These are phyloP conservation scores for Naumovozyma dairenensis DNA, from an alignment of 805 yeast genomes.

Conservation along the genomic window DNA sequence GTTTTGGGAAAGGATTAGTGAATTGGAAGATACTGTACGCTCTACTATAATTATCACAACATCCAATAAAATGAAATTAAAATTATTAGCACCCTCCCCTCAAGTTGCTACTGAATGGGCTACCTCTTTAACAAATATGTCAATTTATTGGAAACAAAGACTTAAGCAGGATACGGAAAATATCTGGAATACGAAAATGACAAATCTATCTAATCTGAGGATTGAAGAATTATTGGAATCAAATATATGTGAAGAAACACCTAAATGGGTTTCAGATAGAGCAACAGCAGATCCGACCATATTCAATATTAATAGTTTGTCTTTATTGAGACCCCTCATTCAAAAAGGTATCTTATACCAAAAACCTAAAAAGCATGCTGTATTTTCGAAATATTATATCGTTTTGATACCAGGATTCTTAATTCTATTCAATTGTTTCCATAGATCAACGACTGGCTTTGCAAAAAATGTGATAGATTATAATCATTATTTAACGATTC, in stretches of 20 bases:
- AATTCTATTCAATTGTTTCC: slow-evolving; percentile 43
- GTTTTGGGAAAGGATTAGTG: slow-evolving; percentile 8
- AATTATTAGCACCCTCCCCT: slow-evolving; percentile 47
- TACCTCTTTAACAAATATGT: slow-evolving; percentile 34
- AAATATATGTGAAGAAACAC: slow-evolving; percentile 34
- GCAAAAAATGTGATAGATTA: slow-evolving; percentile 41
- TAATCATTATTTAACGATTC: slow-evolving; percentile 46
- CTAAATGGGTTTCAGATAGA: slow-evolving; percentile 46
- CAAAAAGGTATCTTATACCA: slow-evolving; percentile 59
- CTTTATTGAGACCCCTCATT: slow-evolving; percentile 51
- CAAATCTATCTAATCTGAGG: slow-evolving; percentile 39
- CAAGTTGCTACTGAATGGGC: slow-evolving; percentile 58
- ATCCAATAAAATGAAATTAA: slow-evolving; percentile 36
- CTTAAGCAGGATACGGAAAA: slow-evolving; percentile 33
- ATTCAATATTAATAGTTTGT: slow-evolving; percentile 46
- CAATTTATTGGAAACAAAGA: slow-evolving; percentile 51
- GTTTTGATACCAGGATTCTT: slow-evolving; percentile 64
- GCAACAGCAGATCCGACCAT: slow-evolving; percentile 44
- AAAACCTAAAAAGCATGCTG: slow-evolving; percentile 59
- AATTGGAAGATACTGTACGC: not conserved
- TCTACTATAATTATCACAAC: slow-evolving; percentile 39
- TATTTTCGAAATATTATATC: slow-evolving; percentile 52
- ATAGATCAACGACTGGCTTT: slow-evolving; percentile 38
- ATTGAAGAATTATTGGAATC: slow-evolving; percentile 52
- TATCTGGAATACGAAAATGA: slow-evolving; percentile 30